phyloP scores from a whole-genome alignment of 2,329 filamentous ascomycete species.

The Leptographium lundbergii region DNA sequence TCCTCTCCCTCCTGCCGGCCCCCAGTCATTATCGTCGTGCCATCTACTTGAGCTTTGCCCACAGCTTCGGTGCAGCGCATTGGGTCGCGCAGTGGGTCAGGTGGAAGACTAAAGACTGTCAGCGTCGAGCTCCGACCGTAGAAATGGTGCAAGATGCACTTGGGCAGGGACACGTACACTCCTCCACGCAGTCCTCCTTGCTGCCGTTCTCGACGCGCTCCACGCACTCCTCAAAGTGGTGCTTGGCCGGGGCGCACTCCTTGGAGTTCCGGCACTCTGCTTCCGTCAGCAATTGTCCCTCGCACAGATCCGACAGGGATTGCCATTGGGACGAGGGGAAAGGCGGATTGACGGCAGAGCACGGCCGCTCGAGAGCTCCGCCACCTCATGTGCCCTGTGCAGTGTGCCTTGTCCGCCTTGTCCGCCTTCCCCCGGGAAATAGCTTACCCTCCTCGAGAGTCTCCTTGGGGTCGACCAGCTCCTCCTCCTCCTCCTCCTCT shows the following conservation, averaged over 20 bases:
- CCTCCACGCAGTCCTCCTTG: conserved; percentile 95
- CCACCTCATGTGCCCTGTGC: neutral
- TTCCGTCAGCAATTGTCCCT: conserved; percentile 9
- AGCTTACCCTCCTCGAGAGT: conserved; percentile 71
- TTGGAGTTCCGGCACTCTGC: conserved; percentile 82
- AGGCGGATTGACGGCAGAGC: no score
- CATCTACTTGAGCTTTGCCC: conserved; percentile 72
- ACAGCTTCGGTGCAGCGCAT: conserved; percentile 95
- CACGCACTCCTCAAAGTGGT: conserved; percentile 97
- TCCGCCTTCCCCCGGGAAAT: neutral
- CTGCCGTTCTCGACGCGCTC: conserved; percentile 79
- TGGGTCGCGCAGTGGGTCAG: conserved; percentile 87
- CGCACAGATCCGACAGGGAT: neutral
- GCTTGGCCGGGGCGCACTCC: conserved; percentile 78
- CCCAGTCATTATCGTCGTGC: neutral
- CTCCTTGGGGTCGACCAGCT: conserved; percentile 76
- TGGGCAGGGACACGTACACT: conserved; percentile 56
- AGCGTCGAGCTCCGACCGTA: neutral
- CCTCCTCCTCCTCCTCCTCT: conserved; percentile 73
- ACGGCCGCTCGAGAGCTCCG: no score
- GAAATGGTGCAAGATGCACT: neutral
- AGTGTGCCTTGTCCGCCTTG: neutral
- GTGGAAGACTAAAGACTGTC: conserved; percentile 68
- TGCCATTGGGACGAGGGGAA: neutral
- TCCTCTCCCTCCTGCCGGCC: neutral